These are phyloP conservation scores for Rhizopus arrhizus DNA, from an alignment of 371 early-diverging fungal species.

Conservation along the genomic window DNA sequence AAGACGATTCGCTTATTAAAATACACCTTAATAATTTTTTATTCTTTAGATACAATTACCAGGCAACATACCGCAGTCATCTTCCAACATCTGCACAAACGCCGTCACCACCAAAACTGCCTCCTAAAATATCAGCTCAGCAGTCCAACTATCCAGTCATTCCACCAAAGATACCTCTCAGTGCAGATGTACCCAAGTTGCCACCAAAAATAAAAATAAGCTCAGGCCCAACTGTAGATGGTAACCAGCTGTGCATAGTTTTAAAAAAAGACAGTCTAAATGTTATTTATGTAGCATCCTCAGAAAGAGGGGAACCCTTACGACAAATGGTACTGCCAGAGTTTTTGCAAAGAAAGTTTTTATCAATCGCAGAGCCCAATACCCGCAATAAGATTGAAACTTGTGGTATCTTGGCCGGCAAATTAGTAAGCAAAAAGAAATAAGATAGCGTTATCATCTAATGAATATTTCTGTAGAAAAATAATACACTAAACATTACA, in stretches of 20 bases:
- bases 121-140: conserved; percentile 15
- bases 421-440: conserved; percentile 46
- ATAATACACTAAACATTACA: conserved; percentile 70
- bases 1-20: neutral
- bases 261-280: too few species aligned
- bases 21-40: neutral
- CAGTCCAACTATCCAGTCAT: conserved; percentile 27
- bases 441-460: neutral
- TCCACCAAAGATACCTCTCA: conserved; percentile 38
- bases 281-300: conserved; percentile 30
- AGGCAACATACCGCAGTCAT: conserved; percentile 13
- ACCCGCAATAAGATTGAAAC: conserved; percentile 86
- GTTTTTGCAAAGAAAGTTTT: conserved; percentile 64
- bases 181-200: conserved; percentile 19
- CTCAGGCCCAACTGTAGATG: conserved; percentile 17
- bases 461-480: conserved; percentile 40
- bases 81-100: conserved; percentile 15
- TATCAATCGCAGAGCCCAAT: conserved; percentile 75
- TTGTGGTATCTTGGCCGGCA: conserved; percentile 88
- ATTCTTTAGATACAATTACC: conserved; percentile 21
- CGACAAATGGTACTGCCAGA: conserved; percentile 70
- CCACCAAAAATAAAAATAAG: conserved; percentile 34
- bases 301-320: conserved; percentile 68
- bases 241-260: conserved; percentile 1
- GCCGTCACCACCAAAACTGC: conserved; percentile 22